Conservation (phyloP, 2,329 filamentous ascomycete species). For the Onygena corvina region DNA sequence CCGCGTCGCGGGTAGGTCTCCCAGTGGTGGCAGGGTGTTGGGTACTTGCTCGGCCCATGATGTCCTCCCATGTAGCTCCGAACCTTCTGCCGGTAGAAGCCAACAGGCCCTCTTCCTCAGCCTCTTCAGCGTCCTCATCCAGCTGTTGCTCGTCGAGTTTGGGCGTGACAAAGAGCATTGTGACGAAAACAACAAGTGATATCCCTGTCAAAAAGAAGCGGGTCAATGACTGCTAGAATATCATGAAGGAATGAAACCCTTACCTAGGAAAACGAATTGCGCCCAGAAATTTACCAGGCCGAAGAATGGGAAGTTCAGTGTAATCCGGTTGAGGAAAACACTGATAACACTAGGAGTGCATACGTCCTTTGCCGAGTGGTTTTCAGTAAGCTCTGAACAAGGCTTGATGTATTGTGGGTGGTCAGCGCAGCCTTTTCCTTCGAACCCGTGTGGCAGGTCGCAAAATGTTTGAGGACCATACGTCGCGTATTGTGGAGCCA, state of each 20-base stretch:
- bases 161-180: slow-evolving; percentile 68
- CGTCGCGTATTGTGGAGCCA: slow-evolving; percentile 90
- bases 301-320: slow-evolving; percentile 90
- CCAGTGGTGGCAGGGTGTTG: slow-evolving; percentile 10
- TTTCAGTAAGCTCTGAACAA: slow-evolving; percentile 65
- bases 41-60: slow-evolving; percentile 47
- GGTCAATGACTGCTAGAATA: neutral
- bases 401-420: slow-evolving; percentile 61
- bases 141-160: slow-evolving; percentile 62
- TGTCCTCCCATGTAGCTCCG: slow-evolving; percentile 78
- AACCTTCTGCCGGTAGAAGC: slow-evolving; percentile 72
- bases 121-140: slow-evolving; percentile 79
- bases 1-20: slow-evolving; percentile 6
- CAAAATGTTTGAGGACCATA: slow-evolving; percentile 95
- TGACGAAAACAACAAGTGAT: slow-evolving; percentile 69
- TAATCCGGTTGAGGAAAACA: slow-evolving; percentile 84
- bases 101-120: slow-evolving; percentile 85
- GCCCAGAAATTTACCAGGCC: slow-evolving; percentile 91
- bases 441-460: slow-evolving; percentile 52
- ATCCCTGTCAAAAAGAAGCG: slow-evolving; percentile 37
- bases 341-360: slow-evolving; percentile 88
- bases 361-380: slow-evolving; percentile 59
- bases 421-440: slow-evolving; percentile 59
- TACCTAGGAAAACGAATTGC: slow-evolving; percentile 75
- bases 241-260: neutral